These are phyloP conservation scores for Lipomyces oligophaga DNA, from an alignment of 805 yeast species.

Conservation along the genomic window DNA sequence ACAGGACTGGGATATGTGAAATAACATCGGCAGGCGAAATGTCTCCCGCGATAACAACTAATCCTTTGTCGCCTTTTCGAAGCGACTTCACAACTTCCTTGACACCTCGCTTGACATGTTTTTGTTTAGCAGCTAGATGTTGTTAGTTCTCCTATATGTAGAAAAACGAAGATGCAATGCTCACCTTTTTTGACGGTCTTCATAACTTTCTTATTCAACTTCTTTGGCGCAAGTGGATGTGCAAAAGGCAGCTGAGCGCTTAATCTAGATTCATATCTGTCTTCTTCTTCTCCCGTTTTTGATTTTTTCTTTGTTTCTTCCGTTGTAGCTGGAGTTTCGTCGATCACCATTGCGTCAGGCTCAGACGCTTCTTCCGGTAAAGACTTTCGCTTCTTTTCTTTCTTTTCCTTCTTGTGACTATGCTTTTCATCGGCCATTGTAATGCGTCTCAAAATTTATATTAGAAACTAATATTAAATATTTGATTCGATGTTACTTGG, in stretches of 20 bases:
- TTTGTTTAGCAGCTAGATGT: conserved; percentile 79
- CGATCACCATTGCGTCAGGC: conserved; percentile 9
- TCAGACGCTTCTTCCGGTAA: conserved; percentile 8
- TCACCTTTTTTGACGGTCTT: conserved; percentile 81
- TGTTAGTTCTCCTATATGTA: background rate
- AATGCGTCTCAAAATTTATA: too few relatives aligned
- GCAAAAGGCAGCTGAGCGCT: conserved; percentile 92
- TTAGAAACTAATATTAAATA: too few relatives aligned
- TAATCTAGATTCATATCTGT: conserved; percentile 87
- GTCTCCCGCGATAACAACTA: conserved; percentile 95
- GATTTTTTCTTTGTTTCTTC: conserved; percentile 12
- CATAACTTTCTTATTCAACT: conserved; percentile 88
- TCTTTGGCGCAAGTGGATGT: conserved; percentile 90
- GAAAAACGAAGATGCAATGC: background rate
- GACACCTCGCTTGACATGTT: conserved; percentile 97
- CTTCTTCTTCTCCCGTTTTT: conserved; percentile 37
- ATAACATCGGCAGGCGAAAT: conserved; percentile 96
- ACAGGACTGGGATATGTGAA: conserved; percentile 93
- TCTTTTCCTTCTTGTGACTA: conserved; percentile 23
- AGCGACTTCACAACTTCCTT: conserved; percentile 97
- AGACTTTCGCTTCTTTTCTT: conserved; percentile 26
- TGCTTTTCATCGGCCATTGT: conserved; percentile 21
- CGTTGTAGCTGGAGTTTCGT: conserved; percentile 2
- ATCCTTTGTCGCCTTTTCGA: conserved; percentile 96
- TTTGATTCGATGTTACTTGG: too few relatives aligned